Evolutionary conservation across 1,284 basidiomycete genomes (phyloP), one percentile per base, ranked within the genome.

Genomic region (Cutaneotrichosporon cavernicola): DNA sequence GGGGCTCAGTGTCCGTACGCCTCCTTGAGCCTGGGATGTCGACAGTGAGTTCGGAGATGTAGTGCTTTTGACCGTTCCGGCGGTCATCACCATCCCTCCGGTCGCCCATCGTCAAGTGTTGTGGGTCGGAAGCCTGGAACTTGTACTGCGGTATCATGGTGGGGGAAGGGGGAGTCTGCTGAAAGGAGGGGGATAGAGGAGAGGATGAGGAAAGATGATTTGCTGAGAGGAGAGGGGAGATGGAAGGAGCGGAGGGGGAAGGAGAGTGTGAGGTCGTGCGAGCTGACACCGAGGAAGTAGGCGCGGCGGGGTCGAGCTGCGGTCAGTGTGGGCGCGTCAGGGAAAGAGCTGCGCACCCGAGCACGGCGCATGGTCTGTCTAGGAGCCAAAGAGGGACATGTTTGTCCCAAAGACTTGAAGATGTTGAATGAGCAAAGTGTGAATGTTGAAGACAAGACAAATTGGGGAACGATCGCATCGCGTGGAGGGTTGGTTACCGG

Each of bases 1-100:
- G 69, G 0, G 58, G 61, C 34, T 65, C 69, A 6, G 10, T 53
- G 6, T 58, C 43, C 11, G 60, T 43, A 14, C 68, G 51, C 52
- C 66, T 62, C 22, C 56, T 63, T 7, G 68, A 71, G 14, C 68
- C 68, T 0, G 75, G 74, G 31, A 73, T 73, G 0, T 64, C 34
- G 34, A 78, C 63, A 7, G 76, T 78, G 38, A 78, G 69, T 55
- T 76, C 71, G 5, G 75, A 76, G 34, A 78, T 64, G 55, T 66
- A 63, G 47, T 13, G 31, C 31, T 57, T 62, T 38, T 36, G 51
- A 30, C 51, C 30, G 14, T 53, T 18, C 18, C 11, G 46, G 14
- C 49, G 21, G 14, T 21, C 26, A 21, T 13, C 9, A 32, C 18
- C 13, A 16, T 56, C 22, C 26, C 14, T 21, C 18, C n/a, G 36